Percentiles rank a stretch among this genome's conserved stretches.
Evolutionary conservation across 805 yeast genomes (phyloP).

Genomic region (Spathaspora hagerdaliae): DNA sequence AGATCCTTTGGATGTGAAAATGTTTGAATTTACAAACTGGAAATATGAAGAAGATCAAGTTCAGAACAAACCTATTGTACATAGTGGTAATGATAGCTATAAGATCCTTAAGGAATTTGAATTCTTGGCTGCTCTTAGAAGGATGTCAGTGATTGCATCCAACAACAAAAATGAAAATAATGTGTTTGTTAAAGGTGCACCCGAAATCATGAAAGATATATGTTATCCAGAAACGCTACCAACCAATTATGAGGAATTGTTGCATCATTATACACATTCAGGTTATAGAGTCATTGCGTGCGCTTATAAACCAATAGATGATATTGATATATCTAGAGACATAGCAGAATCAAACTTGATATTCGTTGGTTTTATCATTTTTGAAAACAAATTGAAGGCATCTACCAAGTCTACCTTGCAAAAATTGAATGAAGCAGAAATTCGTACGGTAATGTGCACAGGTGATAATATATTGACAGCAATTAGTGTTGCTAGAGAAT

Average conservation of each 20-base stretch:
- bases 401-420: conserved; percentile 60
- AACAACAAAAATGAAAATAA: conserved; percentile 6
- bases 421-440: conserved; percentile 59
- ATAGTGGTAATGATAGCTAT: conserved; percentile 14
- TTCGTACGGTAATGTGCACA: conserved; percentile 92
- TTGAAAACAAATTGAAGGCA: conserved; percentile 84
- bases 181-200: conserved; percentile 88
- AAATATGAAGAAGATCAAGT: conserved; percentile 57
- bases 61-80: conserved; percentile 12
- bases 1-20: conserved; percentile 88
- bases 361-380: conserved; percentile 85
- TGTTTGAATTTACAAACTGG: conserved; percentile 91
- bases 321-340: conserved; percentile 45
- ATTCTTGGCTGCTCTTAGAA: conserved; percentile 75
- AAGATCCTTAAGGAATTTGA: conserved; percentile 59
- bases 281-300: conserved; percentile 96
- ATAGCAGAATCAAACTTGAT: conserved; percentile 64
- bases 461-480: conserved; percentile 97
- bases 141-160: conserved; percentile 80
- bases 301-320: conserved; percentile 56
- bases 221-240: conserved; percentile 76
- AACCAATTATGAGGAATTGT: conserved; percentile 60
- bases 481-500: conserved; percentile 85
- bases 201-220: conserved; percentile 81
- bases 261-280: conserved; percentile 83